Evolutionary conservation across 2,329 filamentous ascomycete genomes (phyloP).

Genomic region (Pseudogymnoascus sp.): DNA sequence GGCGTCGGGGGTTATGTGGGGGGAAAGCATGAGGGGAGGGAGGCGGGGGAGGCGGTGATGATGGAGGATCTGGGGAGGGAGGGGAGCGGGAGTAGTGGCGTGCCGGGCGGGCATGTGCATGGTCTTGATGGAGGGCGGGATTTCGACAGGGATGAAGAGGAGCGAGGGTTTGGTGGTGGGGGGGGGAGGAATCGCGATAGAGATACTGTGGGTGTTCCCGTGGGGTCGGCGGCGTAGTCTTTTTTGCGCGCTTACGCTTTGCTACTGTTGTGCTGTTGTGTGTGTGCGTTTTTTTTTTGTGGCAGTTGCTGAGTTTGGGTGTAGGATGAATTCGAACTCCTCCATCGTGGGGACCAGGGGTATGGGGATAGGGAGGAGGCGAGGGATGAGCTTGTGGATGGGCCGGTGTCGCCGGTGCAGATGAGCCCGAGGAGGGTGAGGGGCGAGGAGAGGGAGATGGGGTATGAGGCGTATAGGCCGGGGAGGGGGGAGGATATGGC

Average conservation of each 20-base stretch:
- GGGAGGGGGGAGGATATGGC: not conserved
- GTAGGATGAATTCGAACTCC: constrained; percentile 6
- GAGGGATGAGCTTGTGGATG: not conserved
- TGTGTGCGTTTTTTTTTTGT: not conserved
- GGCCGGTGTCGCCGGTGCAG: not conserved
- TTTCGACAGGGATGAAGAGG: not conserved
- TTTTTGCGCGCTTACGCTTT: not conserved
- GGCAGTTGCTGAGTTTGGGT: not conserved
- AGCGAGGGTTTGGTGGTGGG: not conserved
- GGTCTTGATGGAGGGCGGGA: not conserved
- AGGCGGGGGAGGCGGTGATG: not conserved
- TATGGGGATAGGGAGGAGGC: not conserved
- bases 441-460: not conserved
- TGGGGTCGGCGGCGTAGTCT: not conserved
- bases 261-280: not conserved
- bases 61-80: not conserved
- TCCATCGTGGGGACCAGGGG: not conserved
- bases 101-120: not conserved
- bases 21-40: constrained; percentile 14
- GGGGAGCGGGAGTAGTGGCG: not conserved
- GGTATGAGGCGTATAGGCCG: not conserved
- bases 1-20: constrained; percentile 34
- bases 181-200: not conserved
- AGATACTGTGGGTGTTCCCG: constrained; percentile 1
- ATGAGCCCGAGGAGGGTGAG: not conserved